Base-by-base conservation (phyloP, 306 rosid genomes). In the Cajanus cajan region DNA sequence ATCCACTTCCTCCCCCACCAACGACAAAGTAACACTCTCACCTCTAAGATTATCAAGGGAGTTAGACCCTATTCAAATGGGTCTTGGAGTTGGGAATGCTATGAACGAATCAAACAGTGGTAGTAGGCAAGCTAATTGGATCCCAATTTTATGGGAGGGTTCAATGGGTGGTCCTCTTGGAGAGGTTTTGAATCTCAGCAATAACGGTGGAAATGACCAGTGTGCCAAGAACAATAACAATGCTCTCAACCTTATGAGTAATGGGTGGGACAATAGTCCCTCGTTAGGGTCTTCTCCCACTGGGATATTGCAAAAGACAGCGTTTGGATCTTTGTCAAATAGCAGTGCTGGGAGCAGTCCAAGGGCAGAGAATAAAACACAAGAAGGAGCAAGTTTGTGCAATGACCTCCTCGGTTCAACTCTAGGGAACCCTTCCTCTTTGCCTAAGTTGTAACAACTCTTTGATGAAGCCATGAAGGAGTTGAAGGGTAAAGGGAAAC, bases 321-420 rank as follows among this genome's bases (percentile, higher is more conserved):
- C 89, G 4, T 91, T 93, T 44, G 96, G 93, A 6, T 95, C 97
- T 6, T 86, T 90, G 24, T 91, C 98, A 0, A 92, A 92, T 80
- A 91, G 99, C 88, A 95, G 98, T 40, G 89, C 96, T 14, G 99
- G 98, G 25, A 93, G 98, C 76, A 91, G 97, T 83, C 99, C 99
- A 3, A 82, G 96, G 57, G 90, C 96, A 2, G 97, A 92, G 63
- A 88, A 86, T 36, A 92, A 71, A 25, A 81, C n/a, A n/a, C n/a
- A 78, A 71, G 92, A 89, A 79, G 93, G 7, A 87, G 89, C 85
- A 19, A 59, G 40, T 19, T 83, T 83, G 63, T 90, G 96, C 87
- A 91, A 85, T 68, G 79, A n/a, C n/a, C n/a, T n/a, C n/a, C n/a
- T n/a, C n/a, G n/a, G n/a, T n/a, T n/a, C n/a, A n/a, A n/a, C n/a